Base-by-base conservation (phyloP, 192 early-diverging fungal genomes). In the Spinellus fusiger region DNA sequence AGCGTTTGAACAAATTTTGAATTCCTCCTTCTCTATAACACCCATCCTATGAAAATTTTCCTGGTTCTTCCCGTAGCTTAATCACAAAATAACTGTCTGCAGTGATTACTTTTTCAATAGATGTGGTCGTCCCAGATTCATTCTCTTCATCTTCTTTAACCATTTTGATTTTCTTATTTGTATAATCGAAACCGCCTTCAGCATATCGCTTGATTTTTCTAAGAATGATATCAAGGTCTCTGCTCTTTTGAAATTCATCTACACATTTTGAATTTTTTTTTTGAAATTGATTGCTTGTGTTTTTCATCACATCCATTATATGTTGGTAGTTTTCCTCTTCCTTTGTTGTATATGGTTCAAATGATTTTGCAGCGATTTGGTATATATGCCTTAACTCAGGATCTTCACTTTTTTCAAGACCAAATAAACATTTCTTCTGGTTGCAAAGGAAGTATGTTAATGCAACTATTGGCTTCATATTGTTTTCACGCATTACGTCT, bases 151-250 rank as follows among this genome's bases (percentile, higher is more conserved):
- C 32, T 31, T 54, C 52, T 54, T 54, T 3, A 54, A 29, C 29
- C 52, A 54, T 54, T 54, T 54, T 54, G 52, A 32, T 32, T 54
- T 54, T 54, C 32, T 34, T 54, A 54, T 54, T 54, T 29, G 52
- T 54, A 32, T 54, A 54, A 2, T 54, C 52, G 52, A 54, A 54
- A 54, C 32, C 52, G 32, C 33, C 27, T 54, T 54, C 52, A 6
- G 52, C 52, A 54, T 54, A 54, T 54, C 52, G 52, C 52, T 54
- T 54, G 52, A 54, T 54, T 54, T 54, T 54, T 54, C 33, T 54
- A 54, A 31, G 52, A 54, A 54, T 54, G 26, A 31, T 54, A 31
- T 54, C 31, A 54, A 32, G 12, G 52, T 54, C 52, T 54, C 52
- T 54, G 52, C 28, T 54, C 52, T 54, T 54, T 54, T 54, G 12